Base-by-base conservation (phyloP, 2,329 filamentous ascomycete species). In the Dactylellina cionopaga region DNA sequence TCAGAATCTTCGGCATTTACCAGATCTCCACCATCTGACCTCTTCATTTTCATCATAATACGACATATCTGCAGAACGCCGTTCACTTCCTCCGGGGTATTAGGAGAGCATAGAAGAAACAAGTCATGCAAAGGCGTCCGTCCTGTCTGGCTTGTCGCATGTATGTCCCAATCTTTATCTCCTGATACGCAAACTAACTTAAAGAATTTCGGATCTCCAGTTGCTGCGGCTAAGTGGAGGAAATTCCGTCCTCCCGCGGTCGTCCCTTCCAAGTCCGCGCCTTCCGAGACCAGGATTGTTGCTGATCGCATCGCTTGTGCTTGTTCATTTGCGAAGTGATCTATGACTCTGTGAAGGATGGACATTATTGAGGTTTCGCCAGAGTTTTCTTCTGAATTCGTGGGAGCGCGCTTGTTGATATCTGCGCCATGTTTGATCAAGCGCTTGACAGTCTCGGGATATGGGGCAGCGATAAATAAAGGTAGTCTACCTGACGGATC, bases 81-180 rank as follows among this genome's bases (percentile, higher is more conserved):
- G 4, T 55, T 17, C 3, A 39, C 27, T 9, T 24, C 4, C 2
- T 55, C n/a, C 3, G 31, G 17, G 6, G 22, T 11, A 11, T 22
- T 29, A 2, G 51, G 51, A 3, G 31, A 7, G 17, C 5, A 13
- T 9, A 11, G 13, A 1, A n/a, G 2, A 19, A 55, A 55, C 7
- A 55, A 15, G 19, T 55, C 39, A 27, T 55, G 51, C 5, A 55
- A 17, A 6, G 17, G 51, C 9, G 11, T 55, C 31, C 11, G 10
- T n/a, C 17, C 3, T 3, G 1, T 2, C 0, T 2, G 4, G 19
- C 27, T 33, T 7, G 24, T 25, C 6, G 31, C 51, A 13, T 41
- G 33, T 7, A 55, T 19, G 33, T 55, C 51, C 51, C 51, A 55
- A n/a, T n/a, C n/a, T n/a, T n/a, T n/a, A 22, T 55, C 51, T 9